A percentile compares a stretch with the other conserved stretches of the same genome.
Conservation (phyloP, 2,329 filamentous ascomycete species). For the Trichoderma guizhouense region DNA sequence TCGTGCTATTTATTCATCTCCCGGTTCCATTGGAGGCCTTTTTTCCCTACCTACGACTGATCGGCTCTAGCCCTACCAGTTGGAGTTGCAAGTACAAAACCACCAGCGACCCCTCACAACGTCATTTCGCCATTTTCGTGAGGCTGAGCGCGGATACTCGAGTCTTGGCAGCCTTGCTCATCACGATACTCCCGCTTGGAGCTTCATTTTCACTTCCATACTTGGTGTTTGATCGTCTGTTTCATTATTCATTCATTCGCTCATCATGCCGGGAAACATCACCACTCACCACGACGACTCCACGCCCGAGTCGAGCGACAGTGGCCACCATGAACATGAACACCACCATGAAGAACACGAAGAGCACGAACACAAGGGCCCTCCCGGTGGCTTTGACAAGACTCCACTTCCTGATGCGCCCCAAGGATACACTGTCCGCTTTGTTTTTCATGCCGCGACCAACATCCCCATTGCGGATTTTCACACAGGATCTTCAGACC, state of each 20-base stretch:
- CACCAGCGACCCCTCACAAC: conserved; percentile 10
- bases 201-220: background rate
- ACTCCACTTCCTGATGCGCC: conserved; percentile 73
- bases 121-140: background rate
- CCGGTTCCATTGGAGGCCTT: background rate
- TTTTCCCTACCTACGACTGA: background rate
- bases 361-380: conserved; percentile 35
- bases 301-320: conserved; percentile 5
- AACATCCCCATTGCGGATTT: conserved; percentile 84
- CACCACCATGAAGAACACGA: conserved; percentile 19
- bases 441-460: conserved; percentile 76
- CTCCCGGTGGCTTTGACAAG: conserved; percentile 73
- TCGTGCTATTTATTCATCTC: background rate
- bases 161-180: conserved; percentile 13
- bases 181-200: background rate
- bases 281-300: conserved; percentile 11
- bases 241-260: background rate
- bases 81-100: background rate
- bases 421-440: conserved; percentile 77
- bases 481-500: conserved; percentile 73
- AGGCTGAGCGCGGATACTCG: conserved; percentile 3
- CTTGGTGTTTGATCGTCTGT: background rate
- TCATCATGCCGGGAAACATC: conserved; percentile 3
- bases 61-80: background rate
- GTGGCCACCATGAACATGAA: conserved; percentile 13